Evolutionary conservation across 495 filamentous ascomycete genomes (phyloP).

Genomic region (Usnea hakonensis): DNA sequence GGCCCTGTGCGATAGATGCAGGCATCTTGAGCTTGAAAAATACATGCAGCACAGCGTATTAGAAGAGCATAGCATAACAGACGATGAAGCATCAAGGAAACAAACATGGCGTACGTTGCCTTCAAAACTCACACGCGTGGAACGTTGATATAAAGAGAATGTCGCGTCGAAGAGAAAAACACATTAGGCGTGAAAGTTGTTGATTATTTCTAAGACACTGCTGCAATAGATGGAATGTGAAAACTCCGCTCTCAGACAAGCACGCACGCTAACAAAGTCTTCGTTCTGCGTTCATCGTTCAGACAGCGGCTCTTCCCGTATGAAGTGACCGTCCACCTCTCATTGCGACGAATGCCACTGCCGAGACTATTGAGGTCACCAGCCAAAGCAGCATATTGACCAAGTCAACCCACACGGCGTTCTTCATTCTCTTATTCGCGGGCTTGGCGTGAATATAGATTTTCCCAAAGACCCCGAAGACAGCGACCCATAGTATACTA

Average conservation of each 20-base stretch:
- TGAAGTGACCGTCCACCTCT: constrained; percentile 20
- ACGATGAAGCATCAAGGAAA: neutral
- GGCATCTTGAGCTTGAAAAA: constrained; percentile 2
- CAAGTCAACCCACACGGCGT: constrained; percentile 79
- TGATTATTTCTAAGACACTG: neutral
- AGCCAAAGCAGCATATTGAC: constrained; percentile 67
- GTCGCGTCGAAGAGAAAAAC: neutral
- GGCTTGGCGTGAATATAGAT: constrained; percentile 65
- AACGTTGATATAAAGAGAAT: neutral
- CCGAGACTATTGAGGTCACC: constrained; percentile 40
- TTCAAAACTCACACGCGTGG: neutral
- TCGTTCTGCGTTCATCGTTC: neutral
- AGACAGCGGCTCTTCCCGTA: constrained; percentile 24
- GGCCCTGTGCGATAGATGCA: neutral
- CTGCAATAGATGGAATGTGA: neutral
- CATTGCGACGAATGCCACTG: constrained; percentile 30
- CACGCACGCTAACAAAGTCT: neutral
- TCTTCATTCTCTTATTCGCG: constrained; percentile 67
- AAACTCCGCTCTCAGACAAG: neutral
- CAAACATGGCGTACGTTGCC: neutral
- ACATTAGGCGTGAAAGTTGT: neutral
- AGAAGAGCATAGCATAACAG: neutral
- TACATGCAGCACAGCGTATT: neutral
- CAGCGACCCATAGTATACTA: constrained; percentile 61
- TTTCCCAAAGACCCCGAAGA: constrained; percentile 77